Evolutionary conservation across 2,329 filamentous ascomycete species (phyloP).

Genomic region (Claviceps arundinis): DNA sequence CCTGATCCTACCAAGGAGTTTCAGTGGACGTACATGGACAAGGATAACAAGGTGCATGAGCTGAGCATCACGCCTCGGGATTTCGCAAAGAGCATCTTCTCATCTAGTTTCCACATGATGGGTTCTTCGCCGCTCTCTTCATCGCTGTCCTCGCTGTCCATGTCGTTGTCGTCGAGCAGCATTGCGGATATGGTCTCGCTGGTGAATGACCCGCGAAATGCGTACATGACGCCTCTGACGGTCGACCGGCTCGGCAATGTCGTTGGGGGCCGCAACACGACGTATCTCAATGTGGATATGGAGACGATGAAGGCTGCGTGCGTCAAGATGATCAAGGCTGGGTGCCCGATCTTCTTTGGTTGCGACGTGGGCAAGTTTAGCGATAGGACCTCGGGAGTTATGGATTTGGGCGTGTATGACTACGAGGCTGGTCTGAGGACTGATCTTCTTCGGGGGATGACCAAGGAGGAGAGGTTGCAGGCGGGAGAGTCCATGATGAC

Average conservation of each 20-base stretch:
- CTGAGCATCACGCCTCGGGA: constrained; percentile 53
- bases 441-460: constrained; percentile 55
- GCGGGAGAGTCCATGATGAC: constrained; percentile 75
- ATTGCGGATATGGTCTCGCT: constrained; percentile 65
- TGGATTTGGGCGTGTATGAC: constrained; percentile 66
- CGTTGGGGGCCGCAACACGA: constrained; percentile 60
- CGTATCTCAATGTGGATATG: constrained; percentile 76
- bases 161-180: constrained; percentile 29
- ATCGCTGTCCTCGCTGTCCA: background rate
- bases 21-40: constrained; percentile 68
- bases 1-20: constrained; percentile 58
- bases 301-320: constrained; percentile 56
- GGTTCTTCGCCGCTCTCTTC: background rate
- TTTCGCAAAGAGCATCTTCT: constrained; percentile 54
- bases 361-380: constrained; percentile 78
- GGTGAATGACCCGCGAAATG: constrained; percentile 74
- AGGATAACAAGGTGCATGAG: constrained; percentile 47
- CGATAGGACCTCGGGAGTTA: constrained; percentile 54
- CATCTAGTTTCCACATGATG: constrained; percentile 37
- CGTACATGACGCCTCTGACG: constrained; percentile 57
- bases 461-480: constrained; percentile 60
- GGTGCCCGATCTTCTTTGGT: constrained; percentile 77
- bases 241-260: constrained; percentile 73
- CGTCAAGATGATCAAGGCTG: constrained; percentile 64
- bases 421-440: constrained; percentile 78